Base-by-base conservation (phyloP, 2,329 filamentous ascomycete species). In the Botrytis byssoidea region DNA sequence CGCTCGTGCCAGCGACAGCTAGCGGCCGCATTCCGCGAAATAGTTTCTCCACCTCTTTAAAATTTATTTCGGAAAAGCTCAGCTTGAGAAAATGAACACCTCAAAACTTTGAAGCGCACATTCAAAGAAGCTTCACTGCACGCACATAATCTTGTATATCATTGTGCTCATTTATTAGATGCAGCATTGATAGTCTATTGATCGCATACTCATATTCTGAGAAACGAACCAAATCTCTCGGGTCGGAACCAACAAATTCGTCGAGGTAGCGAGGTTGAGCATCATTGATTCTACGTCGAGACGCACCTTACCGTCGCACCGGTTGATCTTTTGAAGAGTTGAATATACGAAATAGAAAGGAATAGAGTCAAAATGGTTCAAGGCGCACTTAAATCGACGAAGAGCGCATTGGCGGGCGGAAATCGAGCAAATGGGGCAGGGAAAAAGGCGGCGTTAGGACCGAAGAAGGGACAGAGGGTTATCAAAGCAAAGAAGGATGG, bases 401-500 rank as follows among this genome's bases (percentile, higher is more conserved):
- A 80, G 25, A 65, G 70, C 37, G 70, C 67, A 7, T 70, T 60
- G 67, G 67, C 67, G 55, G 69, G 69, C 10, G 70, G 61, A 1
- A 72, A 67, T n/a, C 20, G 61, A 37, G 29, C 44, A 14, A 68
- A 68, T 42, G 70, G 70, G n/a, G 59, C 16, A 29, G 70, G 73
- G 76, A 71, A 83, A 81, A 75, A 78, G 71, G 79, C 80, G 48
- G 79, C 81, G 12, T 81, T 85, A 51, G 85, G 85, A 20, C 87
- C 86, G 12, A 88, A 88, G 79, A 88, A 86, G 75, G 91, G 91
- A 69, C 83, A 85, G 25, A 85, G 89, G 66, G 85, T 88, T 69
- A 90, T 93, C 78, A 90, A 90, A 70, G 91, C 91, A 4, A 91
- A 91, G 82, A 92, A 91, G 76, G 82, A 86, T 10, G 83, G 83